Evolutionary conservation across 2,329 filamentous ascomycete genomes (phyloP).

Genomic region (Albifimbria verrucaria): DNA sequence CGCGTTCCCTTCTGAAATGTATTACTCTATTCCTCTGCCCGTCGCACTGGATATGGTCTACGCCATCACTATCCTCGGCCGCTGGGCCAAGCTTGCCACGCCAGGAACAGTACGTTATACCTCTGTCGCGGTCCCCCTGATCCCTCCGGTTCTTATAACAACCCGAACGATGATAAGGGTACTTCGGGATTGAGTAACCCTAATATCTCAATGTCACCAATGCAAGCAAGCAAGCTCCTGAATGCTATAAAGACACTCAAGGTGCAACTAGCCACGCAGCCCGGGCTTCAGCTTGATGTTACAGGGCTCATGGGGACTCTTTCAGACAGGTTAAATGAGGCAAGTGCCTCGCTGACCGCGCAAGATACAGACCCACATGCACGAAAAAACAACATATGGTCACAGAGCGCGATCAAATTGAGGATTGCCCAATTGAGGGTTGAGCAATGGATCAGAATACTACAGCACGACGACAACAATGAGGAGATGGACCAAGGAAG

Average conservation of each 20-base stretch:
- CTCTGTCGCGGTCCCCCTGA: neutral
- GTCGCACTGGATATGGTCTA: slow-evolving; percentile 45
- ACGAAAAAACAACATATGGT: neutral
- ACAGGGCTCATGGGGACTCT: neutral
- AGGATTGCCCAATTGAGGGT: neutral
- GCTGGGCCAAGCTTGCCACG: slow-evolving; percentile 46
- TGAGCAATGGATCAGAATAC: neutral
- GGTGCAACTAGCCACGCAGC: neutral
- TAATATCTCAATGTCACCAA: neutral
- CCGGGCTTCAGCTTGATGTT: neutral
- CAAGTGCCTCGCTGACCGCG: neutral
- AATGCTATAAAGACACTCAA: neutral
- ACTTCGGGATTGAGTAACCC: neutral
- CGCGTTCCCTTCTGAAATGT: slow-evolving; percentile 36
- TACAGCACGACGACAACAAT: neutral
- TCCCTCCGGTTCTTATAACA: neutral
- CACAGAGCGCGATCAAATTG: neutral
- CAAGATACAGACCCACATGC: neutral
- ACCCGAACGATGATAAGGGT: neutral
- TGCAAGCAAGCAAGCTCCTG: neutral
- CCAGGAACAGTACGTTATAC: neutral
- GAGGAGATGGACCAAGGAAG: neutral
- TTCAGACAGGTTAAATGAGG: neutral
- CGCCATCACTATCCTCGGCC: slow-evolving; percentile 44
- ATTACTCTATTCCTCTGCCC: slow-evolving; percentile 44